Evolutionary conservation across 768 basidiomycete genomes (phyloP).

Genomic region (Sutorius australiensis): DNA sequence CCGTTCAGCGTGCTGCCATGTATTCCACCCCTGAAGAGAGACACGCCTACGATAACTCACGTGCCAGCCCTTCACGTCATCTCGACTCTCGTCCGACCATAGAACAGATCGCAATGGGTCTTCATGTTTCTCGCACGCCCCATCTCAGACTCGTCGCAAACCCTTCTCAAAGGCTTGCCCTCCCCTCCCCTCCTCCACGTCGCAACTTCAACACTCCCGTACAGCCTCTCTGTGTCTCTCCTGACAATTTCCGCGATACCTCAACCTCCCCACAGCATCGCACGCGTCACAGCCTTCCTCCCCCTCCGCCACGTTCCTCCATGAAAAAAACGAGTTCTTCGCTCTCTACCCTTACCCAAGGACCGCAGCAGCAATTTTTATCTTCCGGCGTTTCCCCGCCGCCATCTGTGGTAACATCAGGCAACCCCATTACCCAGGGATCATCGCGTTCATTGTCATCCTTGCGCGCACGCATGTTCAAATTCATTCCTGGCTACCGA

Average conservation of each 20-base stretch:
- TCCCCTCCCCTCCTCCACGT: conserved; percentile 15
- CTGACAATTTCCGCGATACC: conserved; percentile 24
- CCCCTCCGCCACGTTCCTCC: conserved; percentile 61
- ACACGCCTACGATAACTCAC: conserved; percentile 28
- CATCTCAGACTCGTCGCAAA: conserved; percentile 48
- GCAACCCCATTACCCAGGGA: conserved; percentile 21
- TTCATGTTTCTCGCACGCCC: conserved; percentile 73
- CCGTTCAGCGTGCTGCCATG: conserved; percentile 33
- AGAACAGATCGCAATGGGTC: conserved; percentile 78
- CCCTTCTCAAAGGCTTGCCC: conserved; percentile 18
- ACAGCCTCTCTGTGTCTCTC: conserved; percentile 18
- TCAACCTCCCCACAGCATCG: conserved; percentile 19
- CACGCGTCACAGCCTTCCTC: conserved; percentile 38
- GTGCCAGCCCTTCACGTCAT: conserved; percentile 36
- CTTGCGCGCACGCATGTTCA: conserved; percentile 50
- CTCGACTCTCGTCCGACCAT: conserved; percentile 56
- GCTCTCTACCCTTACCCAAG: conserved; percentile 18
- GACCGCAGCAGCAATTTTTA: conserved; percentile 12
- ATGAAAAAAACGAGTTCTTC: conserved; percentile 50
- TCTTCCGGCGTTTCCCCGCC: conserved; percentile 22
- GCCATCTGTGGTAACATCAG: conserved; percentile 38
- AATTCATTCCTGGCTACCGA: conserved; percentile 45
- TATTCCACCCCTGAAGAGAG: conserved; percentile 43
- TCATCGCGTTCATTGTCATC: conserved; percentile 32
- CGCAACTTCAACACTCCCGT: conserved; percentile 25